A percentile compares a stretch with the other conserved stretches of the same genome.
These are phyloP conservation scores for Cyphellophora attinorum DNA, from an alignment of 2,329 filamentous ascomycete species.

Conservation along the genomic window DNA sequence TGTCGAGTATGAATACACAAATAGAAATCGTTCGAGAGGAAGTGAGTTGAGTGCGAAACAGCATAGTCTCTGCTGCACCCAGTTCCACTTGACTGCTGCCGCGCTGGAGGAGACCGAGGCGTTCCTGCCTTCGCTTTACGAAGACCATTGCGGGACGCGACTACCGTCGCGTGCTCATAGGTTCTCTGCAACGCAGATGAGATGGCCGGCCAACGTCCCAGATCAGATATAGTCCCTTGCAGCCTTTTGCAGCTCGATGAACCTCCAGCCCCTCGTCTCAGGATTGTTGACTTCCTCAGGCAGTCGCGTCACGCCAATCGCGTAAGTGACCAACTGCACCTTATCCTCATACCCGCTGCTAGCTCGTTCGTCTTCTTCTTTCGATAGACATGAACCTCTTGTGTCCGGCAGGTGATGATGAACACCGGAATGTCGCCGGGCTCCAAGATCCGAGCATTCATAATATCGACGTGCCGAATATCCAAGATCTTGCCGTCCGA, in stretches of 20 bases:
- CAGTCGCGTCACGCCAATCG: constrained; percentile 87
- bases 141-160: no score
- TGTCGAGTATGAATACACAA: no score
- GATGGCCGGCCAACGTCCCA: not conserved
- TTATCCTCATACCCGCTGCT: constrained; percentile 95
- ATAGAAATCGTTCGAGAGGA: no score
- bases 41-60: no score
- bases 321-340: constrained; percentile 95
- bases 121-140: no score
- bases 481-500: constrained; percentile 93
- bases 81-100: no score
- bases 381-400: constrained; percentile 94
- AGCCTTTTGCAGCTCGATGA: constrained; percentile 98
- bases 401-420: constrained; percentile 90
- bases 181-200: no score
- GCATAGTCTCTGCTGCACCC: no score
- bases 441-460: constrained; percentile 36
- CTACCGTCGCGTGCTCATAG: no score
- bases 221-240: constrained; percentile 74
- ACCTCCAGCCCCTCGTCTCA: constrained; percentile 89
- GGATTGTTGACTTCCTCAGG: constrained; percentile 95
- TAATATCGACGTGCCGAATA: constrained; percentile 80
- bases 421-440: constrained; percentile 65
- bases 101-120: no score
- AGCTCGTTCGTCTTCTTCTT: constrained; percentile 84